phyloP scores from a whole-genome alignment of 306 rosid genomes.

The Quercus gilva region DNA sequence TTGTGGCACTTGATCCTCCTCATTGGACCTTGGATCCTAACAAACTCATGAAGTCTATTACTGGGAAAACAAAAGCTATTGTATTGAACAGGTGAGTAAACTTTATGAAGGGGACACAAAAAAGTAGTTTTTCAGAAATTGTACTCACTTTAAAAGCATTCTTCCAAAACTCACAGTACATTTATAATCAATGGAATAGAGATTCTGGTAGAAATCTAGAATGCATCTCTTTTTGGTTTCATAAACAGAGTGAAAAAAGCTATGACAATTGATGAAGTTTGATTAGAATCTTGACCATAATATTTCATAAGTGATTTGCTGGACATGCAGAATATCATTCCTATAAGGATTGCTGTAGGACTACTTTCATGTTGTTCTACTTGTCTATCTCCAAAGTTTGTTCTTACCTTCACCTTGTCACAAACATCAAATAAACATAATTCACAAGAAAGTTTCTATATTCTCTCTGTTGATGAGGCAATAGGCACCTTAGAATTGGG shows the following conservation, averaged over 20 bases:
- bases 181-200: constrained; percentile 8
- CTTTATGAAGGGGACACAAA: constrained; percentile 1
- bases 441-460: not conserved
- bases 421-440: not conserved
- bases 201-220: not conserved
- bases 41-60: constrained; percentile 53
- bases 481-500: not conserved
- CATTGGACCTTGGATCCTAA: constrained; percentile 68
- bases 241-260: not conserved
- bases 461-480: not conserved
- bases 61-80: constrained; percentile 71
- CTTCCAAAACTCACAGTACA: constrained; percentile 1
- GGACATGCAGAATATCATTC: not conserved
- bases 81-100: constrained; percentile 70
- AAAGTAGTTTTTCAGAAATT: not conserved
- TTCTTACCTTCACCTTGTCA: not conserved
- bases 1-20: constrained; percentile 77
- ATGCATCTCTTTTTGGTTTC: not conserved
- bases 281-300: not conserved
- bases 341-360: not conserved
- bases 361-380: not conserved
- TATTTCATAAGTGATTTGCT: constrained; percentile 7
- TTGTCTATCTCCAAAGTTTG: not conserved
- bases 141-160: not conserved
- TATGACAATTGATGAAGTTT: not conserved